A percentile compares a stretch with the other conserved stretches of the same genome.
Evolutionary conservation across 176 grass and related monocot genomes (phyloP).

Genomic region (Eleusine indica): DNA sequence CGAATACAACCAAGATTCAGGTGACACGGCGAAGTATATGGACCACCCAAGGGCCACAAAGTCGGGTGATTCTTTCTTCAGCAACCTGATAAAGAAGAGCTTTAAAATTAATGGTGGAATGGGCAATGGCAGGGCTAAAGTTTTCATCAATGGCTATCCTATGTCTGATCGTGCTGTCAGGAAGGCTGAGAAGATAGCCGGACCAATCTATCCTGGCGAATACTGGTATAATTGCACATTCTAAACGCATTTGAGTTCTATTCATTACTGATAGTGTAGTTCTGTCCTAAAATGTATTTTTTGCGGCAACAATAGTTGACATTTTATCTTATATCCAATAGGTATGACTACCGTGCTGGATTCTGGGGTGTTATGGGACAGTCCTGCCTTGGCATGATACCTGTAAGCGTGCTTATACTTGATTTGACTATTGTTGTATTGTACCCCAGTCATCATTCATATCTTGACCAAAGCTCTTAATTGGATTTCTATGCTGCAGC

Average conservation of each 20-base stretch:
- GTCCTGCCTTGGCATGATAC: conserved; percentile 93
- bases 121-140: conserved; percentile 56
- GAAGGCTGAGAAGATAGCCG: conserved; percentile 91
- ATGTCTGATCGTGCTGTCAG: conserved; percentile 73
- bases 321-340: conserved; percentile 32
- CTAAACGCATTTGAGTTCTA: background rate
- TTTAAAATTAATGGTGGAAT: conserved; percentile 61
- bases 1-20: conserved; percentile 64
- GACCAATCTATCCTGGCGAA: conserved; percentile 80
- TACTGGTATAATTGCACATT: conserved; percentile 63
- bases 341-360: conserved; percentile 93
- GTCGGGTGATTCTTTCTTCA: conserved; percentile 78
- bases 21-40: conserved; percentile 32
- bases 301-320: background rate
- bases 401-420: conserved; percentile 52
- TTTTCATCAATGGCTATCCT: conserved; percentile 81
- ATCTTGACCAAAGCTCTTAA: conserved; percentile 31
- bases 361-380: conserved; percentile 95
- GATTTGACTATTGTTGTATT: background rate
- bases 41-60: conserved; percentile 49
- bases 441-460: background rate
- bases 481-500: conserved; percentile 48
- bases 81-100: conserved; percentile 93
- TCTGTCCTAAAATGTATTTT: background rate
- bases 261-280: background rate